Conservation (phyloP, 129 eudicot species). For the Cynara cardunculus region DNA sequence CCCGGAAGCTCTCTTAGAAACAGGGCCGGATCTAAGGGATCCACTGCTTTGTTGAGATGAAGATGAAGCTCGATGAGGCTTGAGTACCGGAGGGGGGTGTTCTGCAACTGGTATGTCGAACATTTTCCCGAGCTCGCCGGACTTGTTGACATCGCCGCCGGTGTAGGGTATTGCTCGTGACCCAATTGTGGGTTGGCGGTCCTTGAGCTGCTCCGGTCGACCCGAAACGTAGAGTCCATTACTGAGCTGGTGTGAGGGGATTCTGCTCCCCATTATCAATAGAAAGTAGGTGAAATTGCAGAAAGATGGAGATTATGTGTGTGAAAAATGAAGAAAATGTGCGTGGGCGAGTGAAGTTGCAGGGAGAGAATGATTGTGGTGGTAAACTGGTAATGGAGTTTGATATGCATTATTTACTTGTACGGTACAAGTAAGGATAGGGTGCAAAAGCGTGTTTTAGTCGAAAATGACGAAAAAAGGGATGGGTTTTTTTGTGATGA, state of each 20-base stretch:
- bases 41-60: too few species aligned
- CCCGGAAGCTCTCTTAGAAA: slow-evolving; percentile 31
- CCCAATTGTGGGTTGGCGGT: slow-evolving; percentile 50
- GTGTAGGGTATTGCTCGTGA: slow-evolving; percentile 85
- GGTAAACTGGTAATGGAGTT: slow-evolving; percentile 30
- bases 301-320: slow-evolving; percentile 13
- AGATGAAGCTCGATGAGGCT: too few species aligned
- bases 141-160: slow-evolving; percentile 91
- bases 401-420: not conserved
- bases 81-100: slow-evolving; percentile 36
- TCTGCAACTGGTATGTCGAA: slow-evolving; percentile 52
- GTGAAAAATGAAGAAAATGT: slow-evolving; percentile 16
- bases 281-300: not conserved
- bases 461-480: too few species aligned
- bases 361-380: slow-evolving; percentile 10
- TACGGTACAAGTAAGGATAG: slow-evolving; percentile 15
- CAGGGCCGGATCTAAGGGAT: too few species aligned
- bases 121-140: slow-evolving; percentile 96
- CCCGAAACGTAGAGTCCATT: slow-evolving; percentile 92
- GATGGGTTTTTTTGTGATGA: slow-evolving; percentile 28
- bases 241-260: slow-evolving; percentile 93
- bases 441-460: too few species aligned
- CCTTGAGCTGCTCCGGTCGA: slow-evolving; percentile 71
- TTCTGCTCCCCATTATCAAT: slow-evolving; percentile 49
- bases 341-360: slow-evolving; percentile 8